Evolutionary conservation across 768 basidiomycete genomes (phyloP), one percentile per base, ranked within the genome.

Genomic region (Hysterangium stoloniferum): DNA sequence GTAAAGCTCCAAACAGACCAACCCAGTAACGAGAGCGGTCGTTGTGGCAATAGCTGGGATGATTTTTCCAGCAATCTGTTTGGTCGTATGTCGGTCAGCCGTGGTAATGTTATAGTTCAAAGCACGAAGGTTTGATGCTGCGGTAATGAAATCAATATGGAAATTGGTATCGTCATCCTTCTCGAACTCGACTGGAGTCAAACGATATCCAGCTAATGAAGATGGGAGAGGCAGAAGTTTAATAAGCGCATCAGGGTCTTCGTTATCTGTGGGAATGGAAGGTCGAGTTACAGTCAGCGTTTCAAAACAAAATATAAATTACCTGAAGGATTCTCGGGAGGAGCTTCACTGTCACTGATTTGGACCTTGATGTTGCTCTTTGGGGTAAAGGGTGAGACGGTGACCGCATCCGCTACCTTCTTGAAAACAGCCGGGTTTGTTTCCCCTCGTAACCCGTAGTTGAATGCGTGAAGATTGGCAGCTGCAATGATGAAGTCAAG

Each of bases 21-120:
- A 68, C 17, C 95, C 95, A n/a, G 91, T 91, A 42, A 96, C 88
- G 44, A 97, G 78, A 15, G 93, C 84, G 1, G 96, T 98, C 4
- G 95, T 97, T 4, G 95, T 98, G n/a, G 94, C 95, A 61, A 98
- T 97, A 19, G 96, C 96, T 52, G 96, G 96, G 56, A 99, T 98
- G 63, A 98, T 98, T 75, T 98, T 98, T 43, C 96, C 95, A 12
- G 94, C 94, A 61, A 97, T 95, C 66, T 93, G 88, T 72, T 98
- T 98, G 35, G 96, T 98, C 45, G 82, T 77, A 69, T 98, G 94
- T 46, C 82, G 78, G 67, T 94, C 90, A 12, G 94, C 91, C 17
- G 76, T 70, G 43, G 77, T 75, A 61, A 99, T 98, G 53, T 72
- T 84, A 69, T 99, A 99, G 70, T 98, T 98, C 71, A 81, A 77